Evolutionary conservation across 1,284 basidiomycete genomes (phyloP).

Genomic region (Coniferiporia sulphurascens): DNA sequence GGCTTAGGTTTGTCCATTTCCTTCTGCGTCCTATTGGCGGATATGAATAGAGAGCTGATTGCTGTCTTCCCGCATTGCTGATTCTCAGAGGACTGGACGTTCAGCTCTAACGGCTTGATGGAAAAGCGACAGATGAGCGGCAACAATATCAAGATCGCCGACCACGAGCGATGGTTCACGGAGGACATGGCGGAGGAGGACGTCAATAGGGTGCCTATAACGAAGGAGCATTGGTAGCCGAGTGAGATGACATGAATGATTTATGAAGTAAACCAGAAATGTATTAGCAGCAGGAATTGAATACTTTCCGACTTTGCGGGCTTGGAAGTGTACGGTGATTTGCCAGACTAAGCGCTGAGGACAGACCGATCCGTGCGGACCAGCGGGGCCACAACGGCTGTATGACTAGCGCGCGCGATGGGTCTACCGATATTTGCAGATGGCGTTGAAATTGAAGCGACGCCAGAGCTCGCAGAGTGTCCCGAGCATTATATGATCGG

Average conservation of each 20-base stretch:
- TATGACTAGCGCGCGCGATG: no score
- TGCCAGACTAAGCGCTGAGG: no score
- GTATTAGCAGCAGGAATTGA: no score
- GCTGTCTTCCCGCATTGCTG: neutral
- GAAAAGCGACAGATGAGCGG: slow-evolving; percentile 53
- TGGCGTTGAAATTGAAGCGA: no score
- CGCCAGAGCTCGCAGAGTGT: no score
- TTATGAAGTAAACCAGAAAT: neutral
- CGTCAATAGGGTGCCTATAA: slow-evolving; percentile 26
- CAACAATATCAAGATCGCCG: slow-evolving; percentile 48
- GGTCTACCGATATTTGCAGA: no score
- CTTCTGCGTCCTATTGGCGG: neutral
- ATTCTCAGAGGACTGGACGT: slow-evolving; percentile 51
- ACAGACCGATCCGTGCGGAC: no score
- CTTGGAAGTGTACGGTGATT: no score
- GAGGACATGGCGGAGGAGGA: slow-evolving; percentile 31
- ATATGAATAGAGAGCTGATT: neutral
- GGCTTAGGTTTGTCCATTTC: slow-evolving; percentile 39
- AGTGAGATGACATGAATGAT: neutral
- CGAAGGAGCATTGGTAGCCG: slow-evolving; percentile 30
- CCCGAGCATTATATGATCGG: no score
- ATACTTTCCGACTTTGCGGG: no score
- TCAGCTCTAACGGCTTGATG: slow-evolving; percentile 49
- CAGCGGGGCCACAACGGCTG: no score
- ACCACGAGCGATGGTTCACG: slow-evolving; percentile 53